Conservation (phyloP, 1,284 basidiomycete species). For the Volvariella volvacea region DNA sequence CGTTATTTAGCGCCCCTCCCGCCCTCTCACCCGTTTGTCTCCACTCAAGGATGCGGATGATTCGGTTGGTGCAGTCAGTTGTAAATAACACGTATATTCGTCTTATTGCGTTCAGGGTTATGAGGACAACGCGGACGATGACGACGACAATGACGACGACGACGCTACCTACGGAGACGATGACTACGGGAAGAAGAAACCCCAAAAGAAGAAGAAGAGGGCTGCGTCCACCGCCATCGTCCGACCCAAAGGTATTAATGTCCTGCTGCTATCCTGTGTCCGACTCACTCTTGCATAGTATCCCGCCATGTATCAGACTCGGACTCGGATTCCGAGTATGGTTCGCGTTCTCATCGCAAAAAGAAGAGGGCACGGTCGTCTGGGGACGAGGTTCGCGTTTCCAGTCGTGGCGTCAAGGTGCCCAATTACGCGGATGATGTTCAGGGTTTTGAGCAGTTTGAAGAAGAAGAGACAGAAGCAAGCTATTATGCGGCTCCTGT, state of each 20-base stretch:
- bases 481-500: conserved; percentile 49
- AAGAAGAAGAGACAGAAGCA: conserved; percentile 43
- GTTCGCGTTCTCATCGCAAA: conserved; percentile 80
- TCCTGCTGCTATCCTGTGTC: conserved; percentile 5
- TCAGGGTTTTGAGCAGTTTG: conserved; percentile 75
- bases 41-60: conserved; percentile 51
- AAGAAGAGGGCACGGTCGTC: conserved; percentile 55
- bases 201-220: conserved; percentile 60
- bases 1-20: conserved; percentile 6
- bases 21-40: conserved; percentile 7
- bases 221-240: conserved; percentile 33
- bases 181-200: conserved; percentile 66
- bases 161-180: conserved; percentile 75
- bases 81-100: conserved; percentile 13
- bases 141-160: conserved; percentile 55
- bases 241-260: conserved; percentile 51
- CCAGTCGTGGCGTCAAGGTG: conserved; percentile 74
- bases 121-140: conserved; percentile 51
- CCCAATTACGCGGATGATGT: conserved; percentile 85
- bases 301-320: conserved; percentile 47
- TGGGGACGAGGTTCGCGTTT: conserved; percentile 70
- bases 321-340: conserved; percentile 87
- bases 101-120: conserved; percentile 47
- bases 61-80: conserved; percentile 43
- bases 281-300: conserved; percentile 9